Percentiles rank a stretch among this genome's conserved stretches.
These are phyloP conservation scores for Xylaria sp. DNA, from an alignment of 2,329 filamentous ascomycete species.

Conservation along the genomic window DNA sequence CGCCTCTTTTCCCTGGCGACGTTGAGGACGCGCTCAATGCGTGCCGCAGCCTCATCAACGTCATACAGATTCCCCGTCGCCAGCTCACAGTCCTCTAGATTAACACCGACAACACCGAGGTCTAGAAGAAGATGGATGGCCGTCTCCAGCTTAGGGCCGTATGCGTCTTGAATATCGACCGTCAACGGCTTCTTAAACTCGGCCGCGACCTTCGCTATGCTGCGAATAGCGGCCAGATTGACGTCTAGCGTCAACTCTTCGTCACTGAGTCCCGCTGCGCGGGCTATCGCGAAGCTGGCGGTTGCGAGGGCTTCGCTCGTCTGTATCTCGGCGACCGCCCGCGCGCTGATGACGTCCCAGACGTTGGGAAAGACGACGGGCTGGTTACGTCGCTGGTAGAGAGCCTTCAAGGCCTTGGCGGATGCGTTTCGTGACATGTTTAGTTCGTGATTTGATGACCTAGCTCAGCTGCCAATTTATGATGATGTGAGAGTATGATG, in stretches of 20 bases:
- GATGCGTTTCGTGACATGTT: constrained; percentile 24
- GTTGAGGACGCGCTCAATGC: constrained; percentile 53
- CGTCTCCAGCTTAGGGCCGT: constrained; percentile 53
- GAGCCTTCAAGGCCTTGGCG: constrained; percentile 25
- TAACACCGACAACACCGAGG: constrained; percentile 61
- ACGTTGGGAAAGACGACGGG: constrained; percentile 62
- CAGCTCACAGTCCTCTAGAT: constrained; percentile 62
- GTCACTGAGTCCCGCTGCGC: constrained; percentile 52
- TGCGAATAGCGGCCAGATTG: constrained; percentile 56
- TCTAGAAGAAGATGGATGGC: constrained; percentile 56
- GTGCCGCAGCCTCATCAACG: constrained; percentile 54
- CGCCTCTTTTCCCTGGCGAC: constrained; percentile 55
- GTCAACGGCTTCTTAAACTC: constrained; percentile 55
- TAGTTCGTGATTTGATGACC: not conserved
- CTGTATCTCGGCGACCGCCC: constrained; percentile 52
- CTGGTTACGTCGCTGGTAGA: constrained; percentile 45
- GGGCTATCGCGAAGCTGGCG: constrained; percentile 56
- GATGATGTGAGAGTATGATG: no score
- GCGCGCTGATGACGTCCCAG: constrained; percentile 58
- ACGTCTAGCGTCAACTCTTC: constrained; percentile 56
- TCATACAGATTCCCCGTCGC: constrained; percentile 51
- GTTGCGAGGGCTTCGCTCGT: constrained; percentile 54
- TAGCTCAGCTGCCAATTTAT: not conserved
- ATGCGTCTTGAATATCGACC: constrained; percentile 66
- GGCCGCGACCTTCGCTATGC: constrained; percentile 53